Evolutionary conservation across 2,329 filamentous ascomycete genomes (phyloP), one percentile per base, ranked within the genome.

Genomic region (Aspergillus pseudoterreus): DNA sequence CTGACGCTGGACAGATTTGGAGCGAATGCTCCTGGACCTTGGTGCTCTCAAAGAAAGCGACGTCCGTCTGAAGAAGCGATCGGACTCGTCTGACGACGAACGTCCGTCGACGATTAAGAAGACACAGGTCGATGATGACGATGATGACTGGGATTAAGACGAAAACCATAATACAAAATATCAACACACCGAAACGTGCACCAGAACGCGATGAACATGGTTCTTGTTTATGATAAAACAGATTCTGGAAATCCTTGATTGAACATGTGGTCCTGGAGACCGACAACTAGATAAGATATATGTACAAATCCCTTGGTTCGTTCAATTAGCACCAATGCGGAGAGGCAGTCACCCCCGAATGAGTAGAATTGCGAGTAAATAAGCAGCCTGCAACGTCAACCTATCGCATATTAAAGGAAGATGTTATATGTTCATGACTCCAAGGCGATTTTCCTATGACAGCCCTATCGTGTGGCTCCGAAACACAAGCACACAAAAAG

Each of bases 21-120:
- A 97, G 68, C 82, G 85, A 59, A 69, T 97, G 38, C 75, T 99
- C 35, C 81, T 96, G 2, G 87, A 91, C 44, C 78, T 95, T 35
- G 91, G 91, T 3, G 92, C 91, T 1, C 77, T 97, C 14, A 82
- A 85, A 48, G 79, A 86, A 45, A 86, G 84, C 51, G 94, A 99
- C 68, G 81, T 89, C 71, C 84, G 94, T 49, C 78, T 96, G 33
- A 76, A 85, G 73, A 62, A 73, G 58, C 52, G 60, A 35, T 79
- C 82, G 59, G 81, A 86, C 61, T 80, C 83, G 59, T 76, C 77
- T 42, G 67, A 81, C 42, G 72, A 75, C 58, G 78, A 79, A 64
- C 76, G 75, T 47, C 78, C 80, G 62, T 76, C 77, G 62, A 77
- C 77, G 62, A 77, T 75, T 57, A 79, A 79, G 60, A 78, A 78